These are phyloP conservation scores for Thielaviopsis euricoi DNA, from an alignment of 2,329 filamentous ascomycete genomes.

Conservation along the genomic window DNA sequence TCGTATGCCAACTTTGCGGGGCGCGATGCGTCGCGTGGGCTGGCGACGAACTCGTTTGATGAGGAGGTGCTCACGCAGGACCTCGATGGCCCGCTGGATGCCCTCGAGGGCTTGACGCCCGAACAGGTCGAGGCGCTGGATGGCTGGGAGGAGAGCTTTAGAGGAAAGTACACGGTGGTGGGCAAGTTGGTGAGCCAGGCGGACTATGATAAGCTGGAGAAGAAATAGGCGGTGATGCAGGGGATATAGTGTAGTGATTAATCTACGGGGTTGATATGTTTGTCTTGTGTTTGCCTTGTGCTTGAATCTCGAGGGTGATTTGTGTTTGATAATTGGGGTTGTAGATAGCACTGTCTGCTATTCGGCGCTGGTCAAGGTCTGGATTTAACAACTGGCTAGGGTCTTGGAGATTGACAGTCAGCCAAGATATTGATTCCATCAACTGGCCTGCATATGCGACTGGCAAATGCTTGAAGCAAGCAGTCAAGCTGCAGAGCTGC, in stretches of 20 bases:
- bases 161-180: constrained; percentile 89
- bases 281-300: neutral
- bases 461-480: too few species aligned
- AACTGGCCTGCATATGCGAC: too few species aligned
- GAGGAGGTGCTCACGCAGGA: constrained; percentile 89
- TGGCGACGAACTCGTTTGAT: constrained; percentile 87
- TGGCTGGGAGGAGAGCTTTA: constrained; percentile 88
- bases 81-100: constrained; percentile 67
- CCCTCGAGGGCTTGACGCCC: constrained; percentile 49
- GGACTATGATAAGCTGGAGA: constrained; percentile 19
- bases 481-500: neutral
- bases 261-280: neutral
- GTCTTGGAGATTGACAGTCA: too few species aligned
- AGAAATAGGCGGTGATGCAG: constrained; percentile 10
- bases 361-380: too few species aligned
- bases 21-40: constrained; percentile 70
- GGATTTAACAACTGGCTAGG: too few species aligned
- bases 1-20: constrained; percentile 96
- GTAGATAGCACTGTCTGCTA: too few species aligned
- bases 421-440: too few species aligned
- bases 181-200: constrained; percentile 55
- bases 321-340: too few species aligned
- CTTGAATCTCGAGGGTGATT: too few species aligned
- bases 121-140: constrained; percentile 71
- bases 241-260: neutral